Base-by-base conservation (phyloP, 306 rosid genomes). In the Citrullus colocynthis region DNA sequence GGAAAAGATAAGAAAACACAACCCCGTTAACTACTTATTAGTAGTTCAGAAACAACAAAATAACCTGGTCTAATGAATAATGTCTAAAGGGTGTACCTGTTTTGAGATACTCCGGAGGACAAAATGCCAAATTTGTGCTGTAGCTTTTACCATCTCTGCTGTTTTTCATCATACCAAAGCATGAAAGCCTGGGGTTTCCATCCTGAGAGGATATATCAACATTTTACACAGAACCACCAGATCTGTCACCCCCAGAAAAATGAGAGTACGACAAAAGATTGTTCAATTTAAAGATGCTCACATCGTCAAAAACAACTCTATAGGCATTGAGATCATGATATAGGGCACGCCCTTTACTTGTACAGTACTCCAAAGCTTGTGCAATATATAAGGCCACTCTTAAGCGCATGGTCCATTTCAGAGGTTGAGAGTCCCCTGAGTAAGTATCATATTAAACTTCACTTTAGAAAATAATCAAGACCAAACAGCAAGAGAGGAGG, bases 311-410 rank as follows among this genome's bases (percentile, higher is more conserved):
- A 69, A 90, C 88, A 66, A 95, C 82, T 88, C 98, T 84, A 85
- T 95, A 95, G 66, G 98, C 96, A 84, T 95, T 92, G 80, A 95
- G 90, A 89, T 95, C 98, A 61, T 95, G 98, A 84, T 95, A 95
- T 51, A 95, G 89, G 8, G 97, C 89, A 30, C 98, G 97, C 55
- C 96, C 98, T 83, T 80, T 90, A 83, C 77, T 92, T 78, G 97
- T 92, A 79, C 98, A 92, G 82, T 95, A 95, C 84, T 95, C 97
- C 42, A 95, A 90, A 60, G 98, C 97, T 87, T 95, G 92, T 75
- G 96, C 96, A 80, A 95, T 96, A 87, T 87, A 83, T 70, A 95
- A 84, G 78, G 96, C 96, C 84, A 95, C 98, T 78, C 98, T 87
- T 69, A 95, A 87, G 80, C 98, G 90, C 96, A 92, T 95, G 52